These are phyloP conservation scores for Hypoxylon lienhwacheense DNA, from an alignment of 495 filamentous ascomycete genomes.

Conservation along the genomic window DNA sequence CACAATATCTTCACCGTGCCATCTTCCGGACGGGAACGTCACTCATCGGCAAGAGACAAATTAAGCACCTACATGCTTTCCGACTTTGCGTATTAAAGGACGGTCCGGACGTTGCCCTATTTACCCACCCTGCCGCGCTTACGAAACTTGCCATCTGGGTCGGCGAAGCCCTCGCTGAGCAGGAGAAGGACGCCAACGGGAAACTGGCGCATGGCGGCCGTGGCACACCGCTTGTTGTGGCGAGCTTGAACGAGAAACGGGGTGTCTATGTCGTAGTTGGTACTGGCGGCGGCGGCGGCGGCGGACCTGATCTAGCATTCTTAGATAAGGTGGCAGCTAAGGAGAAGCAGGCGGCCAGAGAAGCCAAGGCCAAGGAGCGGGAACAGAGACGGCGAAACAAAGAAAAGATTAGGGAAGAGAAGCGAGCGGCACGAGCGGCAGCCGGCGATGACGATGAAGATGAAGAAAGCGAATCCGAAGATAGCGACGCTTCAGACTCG, in stretches of 20 bases:
- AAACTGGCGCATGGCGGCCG: slow-evolving; percentile 67
- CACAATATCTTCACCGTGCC: slow-evolving; percentile 85
- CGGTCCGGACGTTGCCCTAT: slow-evolving; percentile 83
- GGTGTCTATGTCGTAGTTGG: slow-evolving; percentile 91
- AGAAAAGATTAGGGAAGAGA: slow-evolving; percentile 64
- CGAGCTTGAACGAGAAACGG: slow-evolving; percentile 81
- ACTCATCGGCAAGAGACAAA: slow-evolving; percentile 89
- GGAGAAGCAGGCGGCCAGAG: slow-evolving; percentile 59
- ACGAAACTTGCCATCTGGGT: slow-evolving; percentile 94
- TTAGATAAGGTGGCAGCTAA: slow-evolving; percentile 64
- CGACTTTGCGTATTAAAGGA: slow-evolving; percentile 96
- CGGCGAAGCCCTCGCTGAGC: slow-evolving; percentile 86
- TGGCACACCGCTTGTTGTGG: slow-evolving; percentile 85
- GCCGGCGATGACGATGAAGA: slow-evolving; percentile 58
- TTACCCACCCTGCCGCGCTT: slow-evolving; percentile 87
- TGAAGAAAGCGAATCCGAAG: slow-evolving; percentile 61
- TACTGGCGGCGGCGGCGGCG: slow-evolving; percentile 80
- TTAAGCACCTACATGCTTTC: slow-evolving; percentile 86
- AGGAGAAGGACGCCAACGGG: slow-evolving; percentile 74
- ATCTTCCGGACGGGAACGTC: slow-evolving; percentile 92
- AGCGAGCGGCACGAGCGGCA: slow-evolving; percentile 49
- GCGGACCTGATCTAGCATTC: slow-evolving; percentile 61
- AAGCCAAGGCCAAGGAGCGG: slow-evolving; percentile 63
- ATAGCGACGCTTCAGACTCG: slow-evolving; percentile 60
- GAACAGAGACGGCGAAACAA: slow-evolving; percentile 61